Evolutionary conservation across 2,329 filamentous ascomycete genomes (phyloP).

Genomic region (Anisogramma anomala): DNA sequence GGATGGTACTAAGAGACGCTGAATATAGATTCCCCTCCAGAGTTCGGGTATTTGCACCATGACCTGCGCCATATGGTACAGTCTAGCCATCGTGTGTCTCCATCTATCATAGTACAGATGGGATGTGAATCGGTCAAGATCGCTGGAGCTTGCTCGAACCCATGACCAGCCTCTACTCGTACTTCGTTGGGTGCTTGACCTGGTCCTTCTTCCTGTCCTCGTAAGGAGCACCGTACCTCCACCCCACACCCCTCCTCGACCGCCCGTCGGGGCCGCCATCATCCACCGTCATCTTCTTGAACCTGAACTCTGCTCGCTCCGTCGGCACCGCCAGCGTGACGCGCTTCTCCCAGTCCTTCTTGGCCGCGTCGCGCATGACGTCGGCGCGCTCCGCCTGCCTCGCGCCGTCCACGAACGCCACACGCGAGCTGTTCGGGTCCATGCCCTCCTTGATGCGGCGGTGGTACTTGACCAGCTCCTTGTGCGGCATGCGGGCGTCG

Average conservation of each 20-base stretch:
- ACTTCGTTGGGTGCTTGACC: conserved; percentile 56
- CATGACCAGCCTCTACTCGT: conserved; percentile 24
- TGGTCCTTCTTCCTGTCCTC: conserved; percentile 52
- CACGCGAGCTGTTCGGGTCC: conserved; percentile 23
- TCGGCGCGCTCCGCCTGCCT: conserved; percentile 33
- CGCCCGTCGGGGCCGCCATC: conserved; percentile 43
- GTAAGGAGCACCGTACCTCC: conserved; percentile 52
- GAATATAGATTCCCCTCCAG: neutral
- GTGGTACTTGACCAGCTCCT: conserved; percentile 48
- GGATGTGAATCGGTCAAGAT: conserved; percentile 21
- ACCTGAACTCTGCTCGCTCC: conserved; percentile 51
- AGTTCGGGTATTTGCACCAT: neutral
- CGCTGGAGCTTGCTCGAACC: neutral
- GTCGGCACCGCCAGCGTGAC: conserved; percentile 34
- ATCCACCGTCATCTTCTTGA: conserved; percentile 47
- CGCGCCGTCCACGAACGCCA: conserved; percentile 28
- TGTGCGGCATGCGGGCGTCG: conserved; percentile 50
- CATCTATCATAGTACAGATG: conserved; percentile 2
- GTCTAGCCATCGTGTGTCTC: neutral
- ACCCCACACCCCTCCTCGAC: conserved; percentile 41
- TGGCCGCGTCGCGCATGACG: conserved; percentile 26
- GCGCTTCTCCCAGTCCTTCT: conserved; percentile 26
- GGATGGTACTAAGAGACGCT: no score
- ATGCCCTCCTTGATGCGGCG: conserved; percentile 31
- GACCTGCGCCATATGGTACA: neutral